Conservation (phyloP, 495 filamentous ascomycete species). For the Geoglossum glabrum region DNA sequence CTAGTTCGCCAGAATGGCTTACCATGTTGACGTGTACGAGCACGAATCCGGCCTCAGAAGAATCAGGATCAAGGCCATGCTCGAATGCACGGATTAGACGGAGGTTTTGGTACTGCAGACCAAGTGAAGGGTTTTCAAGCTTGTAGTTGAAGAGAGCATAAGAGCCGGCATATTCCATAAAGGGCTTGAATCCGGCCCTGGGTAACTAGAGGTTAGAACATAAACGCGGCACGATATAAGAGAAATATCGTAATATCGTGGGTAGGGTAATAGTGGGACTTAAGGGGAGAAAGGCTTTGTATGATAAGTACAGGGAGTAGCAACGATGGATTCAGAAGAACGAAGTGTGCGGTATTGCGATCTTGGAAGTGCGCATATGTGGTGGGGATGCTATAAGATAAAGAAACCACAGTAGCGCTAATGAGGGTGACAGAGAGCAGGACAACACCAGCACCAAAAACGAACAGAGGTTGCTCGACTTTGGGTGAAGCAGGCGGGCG, state of each 20-base stretch:
- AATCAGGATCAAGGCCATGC: conserved; percentile 59
- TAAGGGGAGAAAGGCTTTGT: too few species aligned
- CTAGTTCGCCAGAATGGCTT: conserved; percentile 47
- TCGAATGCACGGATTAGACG: conserved; percentile 78
- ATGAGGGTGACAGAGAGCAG: too few species aligned
- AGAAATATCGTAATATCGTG: neutral
- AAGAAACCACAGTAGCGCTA: too few species aligned
- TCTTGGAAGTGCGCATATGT: too few species aligned
- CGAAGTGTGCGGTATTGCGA: too few species aligned
- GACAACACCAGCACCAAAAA: too few species aligned
- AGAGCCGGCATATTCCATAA: conserved; percentile 87
- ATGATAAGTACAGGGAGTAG: too few species aligned
- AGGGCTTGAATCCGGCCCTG: conserved; percentile 54
- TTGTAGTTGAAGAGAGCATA: conserved; percentile 85
- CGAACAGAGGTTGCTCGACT: too few species aligned
- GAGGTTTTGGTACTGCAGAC: conserved; percentile 56
- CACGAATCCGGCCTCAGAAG: conserved; percentile 57
- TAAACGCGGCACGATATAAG: neutral
- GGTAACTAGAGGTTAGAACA: neutral
- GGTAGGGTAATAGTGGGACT: too few species aligned
- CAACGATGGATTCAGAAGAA: conserved; percentile 1
- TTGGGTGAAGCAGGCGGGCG: too few species aligned
- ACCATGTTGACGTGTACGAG: conserved; percentile 35
- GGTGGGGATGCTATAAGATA: too few species aligned
- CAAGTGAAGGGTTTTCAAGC: conserved; percentile 39